Evolutionary conservation across 768 basidiomycete genomes (phyloP), one percentile per base, ranked within the genome.

Genomic region (Russula brevipes): DNA sequence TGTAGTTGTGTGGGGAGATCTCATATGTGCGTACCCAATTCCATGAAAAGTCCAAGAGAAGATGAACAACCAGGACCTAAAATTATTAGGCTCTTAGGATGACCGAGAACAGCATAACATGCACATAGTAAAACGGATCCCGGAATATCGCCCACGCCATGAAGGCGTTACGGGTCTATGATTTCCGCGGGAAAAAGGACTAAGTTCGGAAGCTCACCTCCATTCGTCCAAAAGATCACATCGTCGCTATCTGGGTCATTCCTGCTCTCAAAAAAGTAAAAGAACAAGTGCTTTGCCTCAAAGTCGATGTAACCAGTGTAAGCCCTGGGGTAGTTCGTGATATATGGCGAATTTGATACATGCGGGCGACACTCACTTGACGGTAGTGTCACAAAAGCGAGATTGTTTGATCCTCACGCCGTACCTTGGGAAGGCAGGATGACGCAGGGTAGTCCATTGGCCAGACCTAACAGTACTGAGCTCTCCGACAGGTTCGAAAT

Each of bases 241-340:
- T 73, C 71, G 45, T 73, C 73, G 36, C 50, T 71, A 35, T 68
- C 68, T 0, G 75, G 75, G 49, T 74, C 64, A 33, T 68, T 69
- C 51, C 80, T 67, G 41, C 75, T 77, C 67, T 81, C 80, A 67
- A 82, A 81, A 71, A 82, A 82, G 72, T 87, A 87, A 75, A 89
- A 88, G 73, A 85, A 86, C 45, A 86, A 58, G 65, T 86, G 85
- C 59, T 84, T 81, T 24, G 84, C 83, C 69, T 83, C 76, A 50
- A 85, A 78, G 63, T 87, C 86, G 58, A 88, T 85, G 66, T 87
- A 87, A 10, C 86, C 86, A 0, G 85, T 85, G 70, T 84, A 88
- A 1, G 79, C 74, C 19, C 83, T 85, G 38, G 51, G 41, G 31
- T 12, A 24, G 14, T 47, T 41, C 39, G 30, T 6, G 4, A 31